A percentile compares a stretch with the other conserved stretches of the same genome.
Evolutionary conservation across 2,329 filamentous ascomycete species (phyloP).

Genomic region (Cercospora zeae-maydis): DNA sequence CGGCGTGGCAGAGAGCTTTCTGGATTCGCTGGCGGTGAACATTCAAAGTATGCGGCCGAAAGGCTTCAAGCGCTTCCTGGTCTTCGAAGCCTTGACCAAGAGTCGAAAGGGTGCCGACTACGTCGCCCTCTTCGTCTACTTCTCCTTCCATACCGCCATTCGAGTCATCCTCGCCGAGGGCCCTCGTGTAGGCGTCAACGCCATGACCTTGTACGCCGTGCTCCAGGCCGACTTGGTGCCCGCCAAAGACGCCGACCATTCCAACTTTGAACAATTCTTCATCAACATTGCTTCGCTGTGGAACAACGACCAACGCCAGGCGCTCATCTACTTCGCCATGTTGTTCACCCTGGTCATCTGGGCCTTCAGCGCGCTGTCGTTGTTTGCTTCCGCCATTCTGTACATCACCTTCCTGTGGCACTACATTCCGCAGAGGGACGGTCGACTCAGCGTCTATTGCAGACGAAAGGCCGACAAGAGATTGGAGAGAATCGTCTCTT

Average conservation of each 20-base stretch:
- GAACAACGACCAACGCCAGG: constrained; percentile 70
- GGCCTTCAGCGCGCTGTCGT: constrained; percentile 71
- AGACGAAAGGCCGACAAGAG: constrained; percentile 85
- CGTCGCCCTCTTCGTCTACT: constrained; percentile 86
- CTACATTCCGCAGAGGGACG: constrained; percentile 79
- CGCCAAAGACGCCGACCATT: constrained; percentile 55
- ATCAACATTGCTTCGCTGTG: constrained; percentile 73
- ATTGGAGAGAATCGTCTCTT: constrained; percentile 76
- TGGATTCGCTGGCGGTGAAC: constrained; percentile 81
- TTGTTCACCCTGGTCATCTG: constrained; percentile 86
- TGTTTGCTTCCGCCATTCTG: constrained; percentile 71
- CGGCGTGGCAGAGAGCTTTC: constrained; percentile 85
- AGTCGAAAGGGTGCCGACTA: constrained; percentile 89
- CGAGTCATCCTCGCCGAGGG: constrained; percentile 87
- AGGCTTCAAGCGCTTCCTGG: constrained; percentile 86
- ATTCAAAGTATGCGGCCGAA: constrained; percentile 77
- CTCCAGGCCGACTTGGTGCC: constrained; percentile 68
- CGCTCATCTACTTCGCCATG: constrained; percentile 84
- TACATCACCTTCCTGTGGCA: constrained; percentile 90
- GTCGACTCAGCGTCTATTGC: constrained; percentile 79
- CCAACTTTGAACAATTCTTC: constrained; percentile 72
- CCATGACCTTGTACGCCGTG: constrained; percentile 79
- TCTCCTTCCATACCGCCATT: constrained; percentile 78
- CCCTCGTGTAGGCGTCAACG: constrained; percentile 87
- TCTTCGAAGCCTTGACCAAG: constrained; percentile 86